Evolutionary conservation across 148 eudicot species (phyloP).

Genomic region (Rhododendron molle): DNA sequence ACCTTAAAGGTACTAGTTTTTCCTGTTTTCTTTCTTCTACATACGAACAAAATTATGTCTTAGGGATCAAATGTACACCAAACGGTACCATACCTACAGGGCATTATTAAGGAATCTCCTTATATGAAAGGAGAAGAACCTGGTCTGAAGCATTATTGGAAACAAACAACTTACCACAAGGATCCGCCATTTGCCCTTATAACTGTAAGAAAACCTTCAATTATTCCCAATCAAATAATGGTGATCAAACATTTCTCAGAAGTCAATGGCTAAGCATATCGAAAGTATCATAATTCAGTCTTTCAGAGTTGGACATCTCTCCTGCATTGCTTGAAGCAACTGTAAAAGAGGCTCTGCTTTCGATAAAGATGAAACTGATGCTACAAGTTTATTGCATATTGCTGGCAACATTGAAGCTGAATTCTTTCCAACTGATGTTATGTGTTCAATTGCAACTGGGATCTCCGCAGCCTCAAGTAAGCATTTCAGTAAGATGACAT

Average conservation of each 20-base stretch:
- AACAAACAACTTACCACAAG: not conserved
- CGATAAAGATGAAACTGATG: conserved; percentile 45
- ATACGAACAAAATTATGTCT: not conserved
- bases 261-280: not conserved
- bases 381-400: conserved; percentile 37
- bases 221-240: not conserved
- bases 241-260: not conserved
- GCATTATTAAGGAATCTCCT: not conserved
- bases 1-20: not conserved
- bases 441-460: conserved; percentile 49
- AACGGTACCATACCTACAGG: not conserved
- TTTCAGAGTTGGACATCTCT: not conserved
- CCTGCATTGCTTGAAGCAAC: conserved; percentile 36
- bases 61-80: not conserved
- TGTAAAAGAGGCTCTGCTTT: conserved; percentile 40
- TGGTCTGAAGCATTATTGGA: not conserved
- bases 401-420: conserved; percentile 40
- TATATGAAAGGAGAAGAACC: not conserved
- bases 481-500: conserved; percentile 54
- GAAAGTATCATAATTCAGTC: not conserved
- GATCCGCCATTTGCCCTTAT: not conserved
- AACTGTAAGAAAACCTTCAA: not conserved
- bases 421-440: conserved; percentile 36
- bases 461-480: conserved; percentile 47
- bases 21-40: not conserved